These are phyloP conservation scores for Mucuna pruriens DNA, from an alignment of 306 rosid species.

Conservation along the genomic window DNA sequence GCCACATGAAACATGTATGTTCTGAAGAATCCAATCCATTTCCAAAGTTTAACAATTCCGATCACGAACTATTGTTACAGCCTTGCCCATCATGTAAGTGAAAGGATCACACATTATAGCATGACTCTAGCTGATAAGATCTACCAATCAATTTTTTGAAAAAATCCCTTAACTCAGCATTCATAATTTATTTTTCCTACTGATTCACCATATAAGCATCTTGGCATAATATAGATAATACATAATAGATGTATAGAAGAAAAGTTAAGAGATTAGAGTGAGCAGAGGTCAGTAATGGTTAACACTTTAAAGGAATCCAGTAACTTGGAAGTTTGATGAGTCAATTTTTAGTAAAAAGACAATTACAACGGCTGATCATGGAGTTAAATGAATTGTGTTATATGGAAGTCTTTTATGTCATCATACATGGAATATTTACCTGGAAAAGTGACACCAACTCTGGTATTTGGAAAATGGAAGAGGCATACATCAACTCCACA, in stretches of 20 bases:
- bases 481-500: constrained; percentile 94
- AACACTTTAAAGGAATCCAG: background rate
- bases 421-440: constrained; percentile 52
- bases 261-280: background rate
- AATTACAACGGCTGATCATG: background rate
- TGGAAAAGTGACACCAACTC: constrained; percentile 83
- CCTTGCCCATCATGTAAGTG: too few species aligned
- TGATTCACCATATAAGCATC: background rate
- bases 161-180: too few species aligned
- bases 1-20: too few species aligned
- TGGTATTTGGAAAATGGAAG: constrained; percentile 78
- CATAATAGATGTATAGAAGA: background rate
- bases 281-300: background rate
- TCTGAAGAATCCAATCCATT: too few species aligned
- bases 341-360: background rate
- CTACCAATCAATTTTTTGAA: too few species aligned
- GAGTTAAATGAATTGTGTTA: background rate
- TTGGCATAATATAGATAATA: constrained; percentile 4
- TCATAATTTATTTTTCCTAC: background rate
- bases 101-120: too few species aligned
- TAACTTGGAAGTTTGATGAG: background rate
- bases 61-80: too few species aligned
- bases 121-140: too few species aligned
- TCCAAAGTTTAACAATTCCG: too few species aligned
- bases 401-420: background rate